These are phyloP conservation scores for Chimonanthus salicifolius DNA, from an alignment of 164 flowering plant species.

Conservation along the genomic window DNA sequence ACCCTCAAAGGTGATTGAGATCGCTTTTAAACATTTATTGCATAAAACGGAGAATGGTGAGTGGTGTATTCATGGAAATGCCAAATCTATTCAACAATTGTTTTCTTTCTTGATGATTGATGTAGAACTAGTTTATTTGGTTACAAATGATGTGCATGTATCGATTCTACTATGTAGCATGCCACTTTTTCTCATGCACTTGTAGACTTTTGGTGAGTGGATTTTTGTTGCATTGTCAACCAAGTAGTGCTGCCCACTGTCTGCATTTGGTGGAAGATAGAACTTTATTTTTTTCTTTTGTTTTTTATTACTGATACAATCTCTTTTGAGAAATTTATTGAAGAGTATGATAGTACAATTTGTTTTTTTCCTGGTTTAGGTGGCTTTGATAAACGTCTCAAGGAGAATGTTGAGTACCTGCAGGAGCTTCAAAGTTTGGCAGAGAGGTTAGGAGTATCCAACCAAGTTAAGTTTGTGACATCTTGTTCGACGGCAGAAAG, in stretches of 20 bases:
- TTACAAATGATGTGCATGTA: neutral
- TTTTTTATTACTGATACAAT: neutral
- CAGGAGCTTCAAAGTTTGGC: constrained; percentile 77
- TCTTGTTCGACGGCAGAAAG: constrained; percentile 88
- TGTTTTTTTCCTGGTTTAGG: constrained; percentile 38
- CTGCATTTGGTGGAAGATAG: neutral
- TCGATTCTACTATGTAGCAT: neutral
- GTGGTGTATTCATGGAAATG: no score
- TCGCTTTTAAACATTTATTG: no score
- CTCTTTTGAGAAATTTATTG: no score
- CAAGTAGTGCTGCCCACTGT: neutral
- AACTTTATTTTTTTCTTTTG: neutral
- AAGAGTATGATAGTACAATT: neutral
- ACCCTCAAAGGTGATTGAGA: no score
- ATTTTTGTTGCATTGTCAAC: neutral
- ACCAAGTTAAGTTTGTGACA: constrained; percentile 64
- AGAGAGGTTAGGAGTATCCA: constrained; percentile 58
- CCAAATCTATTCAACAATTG: no score
- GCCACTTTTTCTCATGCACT: neutral
- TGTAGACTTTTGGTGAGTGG: neutral
- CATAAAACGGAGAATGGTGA: no score
- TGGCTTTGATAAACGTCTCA: constrained; percentile 80
- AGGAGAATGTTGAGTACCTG: constrained; percentile 85
- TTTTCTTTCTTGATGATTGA: no score
- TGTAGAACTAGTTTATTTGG: neutral